A percentile compares a stretch with the other conserved stretches of the same genome.
Evolutionary conservation across 2,329 filamentous ascomycete genomes (phyloP).

Genomic region (Penicillium fuscoglaucum): DNA sequence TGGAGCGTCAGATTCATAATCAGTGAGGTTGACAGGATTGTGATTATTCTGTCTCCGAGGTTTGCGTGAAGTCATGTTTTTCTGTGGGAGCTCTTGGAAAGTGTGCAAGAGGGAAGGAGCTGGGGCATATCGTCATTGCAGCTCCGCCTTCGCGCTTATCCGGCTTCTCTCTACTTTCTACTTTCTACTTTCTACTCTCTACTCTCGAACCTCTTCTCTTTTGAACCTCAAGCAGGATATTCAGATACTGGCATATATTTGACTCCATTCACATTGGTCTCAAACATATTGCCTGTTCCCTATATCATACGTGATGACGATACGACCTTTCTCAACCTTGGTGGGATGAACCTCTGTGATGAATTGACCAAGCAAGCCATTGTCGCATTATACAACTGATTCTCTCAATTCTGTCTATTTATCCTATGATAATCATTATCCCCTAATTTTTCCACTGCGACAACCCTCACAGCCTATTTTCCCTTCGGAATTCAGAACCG

Average conservation of each 20-base stretch:
- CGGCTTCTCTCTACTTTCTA: background rate
- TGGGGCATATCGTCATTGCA: conserved; percentile 16
- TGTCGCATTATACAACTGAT: conserved; percentile 12
- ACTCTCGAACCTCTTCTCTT: background rate
- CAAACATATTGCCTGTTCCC: background rate
- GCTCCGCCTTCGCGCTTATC: conserved; percentile 9
- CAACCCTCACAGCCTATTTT: background rate
- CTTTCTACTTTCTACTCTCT: background rate
- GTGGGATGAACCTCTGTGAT: conserved; percentile 14
- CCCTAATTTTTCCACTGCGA: background rate
- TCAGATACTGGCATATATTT: background rate
- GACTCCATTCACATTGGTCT: background rate
- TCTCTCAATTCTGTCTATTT: background rate
- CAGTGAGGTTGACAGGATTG: conserved; percentile 38
- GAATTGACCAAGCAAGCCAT: conserved; percentile 7
- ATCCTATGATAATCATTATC: background rate
- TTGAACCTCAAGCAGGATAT: background rate
- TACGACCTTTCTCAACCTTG: conserved; percentile 4
- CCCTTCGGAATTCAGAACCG: conserved; percentile 13
- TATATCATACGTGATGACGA: conserved; percentile 3
- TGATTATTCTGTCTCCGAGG: conserved; percentile 34
- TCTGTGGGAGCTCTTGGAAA: conserved; percentile 1
- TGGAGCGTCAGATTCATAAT: conserved; percentile 67
- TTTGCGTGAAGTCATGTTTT: conserved; percentile 36
- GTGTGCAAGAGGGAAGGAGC: background rate